Percentiles rank a stretch among this genome's conserved stretches.
These are phyloP conservation scores for Leishmania turanica DNA, from an alignment of 208 protist genomes.

Conservation along the genomic window DNA sequence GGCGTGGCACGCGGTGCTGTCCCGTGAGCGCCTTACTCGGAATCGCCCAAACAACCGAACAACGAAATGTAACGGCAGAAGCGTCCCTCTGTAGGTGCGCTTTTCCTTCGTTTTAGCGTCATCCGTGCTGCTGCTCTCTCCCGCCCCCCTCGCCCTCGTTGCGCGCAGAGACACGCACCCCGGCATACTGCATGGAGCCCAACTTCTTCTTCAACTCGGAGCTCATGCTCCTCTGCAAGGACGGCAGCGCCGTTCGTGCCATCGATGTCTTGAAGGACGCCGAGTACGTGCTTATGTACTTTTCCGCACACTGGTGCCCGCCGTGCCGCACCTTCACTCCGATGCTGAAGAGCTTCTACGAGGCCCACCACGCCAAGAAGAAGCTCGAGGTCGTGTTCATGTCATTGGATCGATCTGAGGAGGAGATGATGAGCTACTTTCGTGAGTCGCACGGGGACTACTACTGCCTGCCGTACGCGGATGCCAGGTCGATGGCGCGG, in stretches of 20 bases:
- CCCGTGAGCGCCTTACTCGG: neutral
- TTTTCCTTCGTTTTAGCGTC: neutral
- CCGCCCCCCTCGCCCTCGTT: too few species aligned
- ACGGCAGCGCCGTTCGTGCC: slow-evolving; percentile 31
- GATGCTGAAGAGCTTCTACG: slow-evolving; percentile 40
- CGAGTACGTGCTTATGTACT: slow-evolving; percentile 72
- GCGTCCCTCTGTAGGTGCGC: neutral
- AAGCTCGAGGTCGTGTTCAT: slow-evolving; percentile 80
- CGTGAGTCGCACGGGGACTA: slow-evolving; percentile 49
- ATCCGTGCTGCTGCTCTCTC: neutral
- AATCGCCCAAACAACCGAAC: neutral
- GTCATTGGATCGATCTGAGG: slow-evolving; percentile 48
- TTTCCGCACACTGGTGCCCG: slow-evolving; percentile 85
- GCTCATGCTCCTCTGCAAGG: slow-evolving; percentile 46
- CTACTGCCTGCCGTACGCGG: slow-evolving; percentile 44
- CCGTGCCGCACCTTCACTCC: slow-evolving; percentile 81
- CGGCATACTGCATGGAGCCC: slow-evolving; percentile 9
- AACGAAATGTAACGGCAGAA: neutral
- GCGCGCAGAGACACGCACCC: neutral
- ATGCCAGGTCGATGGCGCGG: slow-evolving; percentile 24
- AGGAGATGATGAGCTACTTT: slow-evolving; percentile 54
- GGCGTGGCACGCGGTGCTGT: neutral
- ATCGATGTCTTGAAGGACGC: slow-evolving; percentile 31
- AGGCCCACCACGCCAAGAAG: slow-evolving; percentile 37
- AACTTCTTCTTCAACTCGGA: slow-evolving; percentile 14